Percentiles rank a stretch among this genome's conserved stretches.
These are phyloP conservation scores for Rhodotorula paludigena DNA, from an alignment of 768 basidiomycete genomes.

Conservation along the genomic window DNA sequence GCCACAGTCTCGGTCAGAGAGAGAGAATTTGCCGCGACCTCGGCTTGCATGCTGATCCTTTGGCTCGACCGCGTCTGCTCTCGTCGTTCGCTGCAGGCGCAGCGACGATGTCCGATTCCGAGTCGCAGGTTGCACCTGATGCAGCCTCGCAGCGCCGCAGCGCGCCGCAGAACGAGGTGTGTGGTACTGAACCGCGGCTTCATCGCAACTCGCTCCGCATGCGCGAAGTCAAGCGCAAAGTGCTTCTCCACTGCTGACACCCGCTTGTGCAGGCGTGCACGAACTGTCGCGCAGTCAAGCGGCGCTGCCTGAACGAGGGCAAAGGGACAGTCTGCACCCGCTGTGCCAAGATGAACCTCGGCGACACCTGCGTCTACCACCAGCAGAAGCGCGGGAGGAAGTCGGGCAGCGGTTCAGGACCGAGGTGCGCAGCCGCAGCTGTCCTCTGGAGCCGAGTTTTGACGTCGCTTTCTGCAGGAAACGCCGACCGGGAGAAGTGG, in stretches of 20 bases:
- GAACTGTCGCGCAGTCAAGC: constrained; percentile 3
- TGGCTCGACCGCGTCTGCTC: no score
- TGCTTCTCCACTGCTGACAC: neutral
- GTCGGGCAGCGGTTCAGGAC: neutral
- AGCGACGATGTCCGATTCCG: neutral
- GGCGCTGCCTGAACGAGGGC: constrained; percentile 10
- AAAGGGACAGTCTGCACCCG: neutral
- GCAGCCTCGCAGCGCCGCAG: no score
- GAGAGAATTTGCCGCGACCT: no score
- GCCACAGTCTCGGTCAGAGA: no score
- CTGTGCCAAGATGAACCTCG: neutral
- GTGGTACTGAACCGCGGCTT: neutral
- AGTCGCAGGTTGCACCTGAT: neutral
- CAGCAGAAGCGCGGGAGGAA: constrained; percentile 21
- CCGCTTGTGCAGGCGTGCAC: constrained; percentile 8
- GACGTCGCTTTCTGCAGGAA: neutral
- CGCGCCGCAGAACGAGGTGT: neutral
- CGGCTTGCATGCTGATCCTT: no score
- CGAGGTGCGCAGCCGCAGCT: neutral
- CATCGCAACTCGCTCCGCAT: no score
- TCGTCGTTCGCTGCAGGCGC: no score
- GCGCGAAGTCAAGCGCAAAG: no score
- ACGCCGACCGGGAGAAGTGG: no score
- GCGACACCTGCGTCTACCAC: neutral
- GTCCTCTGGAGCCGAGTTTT: no score